Percentiles rank a stretch among this genome's conserved stretches.
Evolutionary conservation across 495 filamentous ascomycete genomes (phyloP).

Genomic region (Tuber melanosporum): DNA sequence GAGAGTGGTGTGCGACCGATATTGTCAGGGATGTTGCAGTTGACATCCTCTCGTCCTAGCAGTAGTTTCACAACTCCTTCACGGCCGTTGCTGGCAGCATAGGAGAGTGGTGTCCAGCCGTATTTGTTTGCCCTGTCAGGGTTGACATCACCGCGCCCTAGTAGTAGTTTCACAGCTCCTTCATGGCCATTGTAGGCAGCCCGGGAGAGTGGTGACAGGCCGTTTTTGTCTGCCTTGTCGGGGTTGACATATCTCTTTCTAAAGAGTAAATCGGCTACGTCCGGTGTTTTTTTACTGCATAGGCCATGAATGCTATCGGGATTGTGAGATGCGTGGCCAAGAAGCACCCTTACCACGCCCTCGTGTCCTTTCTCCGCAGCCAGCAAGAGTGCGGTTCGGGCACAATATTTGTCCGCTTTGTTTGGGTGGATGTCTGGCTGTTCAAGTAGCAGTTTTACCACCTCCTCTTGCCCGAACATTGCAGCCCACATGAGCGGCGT

Average conservation of each 20-base stretch:
- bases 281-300: neutral
- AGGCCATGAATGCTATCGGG: neutral
- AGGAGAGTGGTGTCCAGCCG: no score
- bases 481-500: neutral
- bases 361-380: neutral
- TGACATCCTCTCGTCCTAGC: no score
- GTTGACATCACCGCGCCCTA: neutral
- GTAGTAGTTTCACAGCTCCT: neutral
- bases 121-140: neutral
- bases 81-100: no score
- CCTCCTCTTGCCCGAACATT: neutral
- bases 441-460: neutral
- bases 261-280: neutral
- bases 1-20: no score
- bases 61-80: no score
- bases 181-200: no score
- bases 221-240: no score
- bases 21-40: no score
- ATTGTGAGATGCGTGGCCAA: neutral
- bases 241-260: neutral
- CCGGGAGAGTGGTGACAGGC: no score
- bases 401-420: neutral
- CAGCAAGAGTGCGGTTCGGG: neutral
- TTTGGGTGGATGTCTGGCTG: neutral
- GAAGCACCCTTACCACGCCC: neutral